Evolutionary conservation across 2,329 filamentous ascomycete species (phyloP), one percentile per base, ranked within the genome.

Genomic region (Pseudogymnoascus sp.): DNA sequence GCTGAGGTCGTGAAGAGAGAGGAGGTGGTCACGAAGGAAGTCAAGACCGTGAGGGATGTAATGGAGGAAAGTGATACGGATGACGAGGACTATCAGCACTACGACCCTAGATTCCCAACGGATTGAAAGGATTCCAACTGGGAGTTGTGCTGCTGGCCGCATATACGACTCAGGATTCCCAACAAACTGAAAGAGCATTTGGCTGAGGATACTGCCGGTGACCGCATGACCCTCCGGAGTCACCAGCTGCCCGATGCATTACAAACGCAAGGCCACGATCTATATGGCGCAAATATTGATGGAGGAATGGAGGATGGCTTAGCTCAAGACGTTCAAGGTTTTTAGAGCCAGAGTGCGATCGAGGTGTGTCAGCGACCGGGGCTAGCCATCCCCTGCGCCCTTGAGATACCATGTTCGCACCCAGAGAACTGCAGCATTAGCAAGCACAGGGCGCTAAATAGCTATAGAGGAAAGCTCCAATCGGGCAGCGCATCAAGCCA

Each of bases 71-170:
- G 83, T 67, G 85, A 88, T 68, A 86, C 81, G 1, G 88, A 89
- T 61, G 87, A 89, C 66, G 88, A 90, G 69, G 86, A 83, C 1
- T 90, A 91, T 71, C 84, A 89, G 67, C 78, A 87, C 61, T 89
- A 90, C 72, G 79, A 87, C 68, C 85, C 85, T 1, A 76, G 80
- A 37, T 76, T 77, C 62, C 85, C 85, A 23, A 87, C 85, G 0
- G 81, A 86, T 67, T 87, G 77, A 86, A 51, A 62, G 16, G 57
- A 61, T 61, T 47, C 11, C 21, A 47, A 47, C 42, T 26, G 42
- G 5, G 42, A 47, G 42, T 47, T 47, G 42, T 47, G 21, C 21
- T 5, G 42, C 42, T 14, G 42, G 14, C 21, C 42, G 42, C 42
- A 18, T 23, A 45, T 23, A 45, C 18, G 40, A 45, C 40, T 47